Base-by-base conservation (phyloP, 805 yeast genomes). In the Candida chilensis region DNA sequence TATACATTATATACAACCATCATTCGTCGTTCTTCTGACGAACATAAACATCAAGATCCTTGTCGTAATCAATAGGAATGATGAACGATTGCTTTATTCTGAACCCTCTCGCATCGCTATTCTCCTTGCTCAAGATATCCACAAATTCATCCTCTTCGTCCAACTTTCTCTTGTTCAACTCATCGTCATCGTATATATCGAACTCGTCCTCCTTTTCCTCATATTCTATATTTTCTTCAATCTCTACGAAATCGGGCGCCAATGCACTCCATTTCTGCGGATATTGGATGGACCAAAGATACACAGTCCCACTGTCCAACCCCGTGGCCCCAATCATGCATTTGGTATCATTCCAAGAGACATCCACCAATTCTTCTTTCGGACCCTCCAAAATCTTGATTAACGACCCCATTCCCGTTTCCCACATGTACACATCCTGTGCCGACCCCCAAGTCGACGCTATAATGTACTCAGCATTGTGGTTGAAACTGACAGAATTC, bases 241-340 rank as follows among this genome's bases (percentile, higher is more conserved):
- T 78, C 51, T 88, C 96, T 28, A 82, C 94, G 49, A 90, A 88
- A 51, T 90, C 97, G 1, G 96, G 96, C 0, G 96, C 96, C 42
- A 88, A 60, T 1, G 96, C 94, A 52, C 94, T 81, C 97, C 97
- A 88, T 54, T 84, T 82, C 44, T 87, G 96, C 1, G 95, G 94
- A 14, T 83, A 73, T 24, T 71, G 71, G 7, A 84, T 69, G 29
- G 80, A 71, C 96, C 96, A 90, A 24, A 82, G 48, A 47, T 83
- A 87, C 2, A 88, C 69, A 22, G 74, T 64, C 1, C 96, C 96
- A 19, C 83, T 64, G 45, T 88, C 97, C 32, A 84, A 57, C 0
- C 96, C 96, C 17, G 84, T 82, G 12, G 94, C 81, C 7, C 80
- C 81, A 20, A 90, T 74, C 37, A 71, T 60, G 51, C 95, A 85